Evolutionary conservation across 164 flowering plant species (phyloP), one percentile per base, ranked within the genome.

Genomic region (Dillenia suffruticosa): DNA sequence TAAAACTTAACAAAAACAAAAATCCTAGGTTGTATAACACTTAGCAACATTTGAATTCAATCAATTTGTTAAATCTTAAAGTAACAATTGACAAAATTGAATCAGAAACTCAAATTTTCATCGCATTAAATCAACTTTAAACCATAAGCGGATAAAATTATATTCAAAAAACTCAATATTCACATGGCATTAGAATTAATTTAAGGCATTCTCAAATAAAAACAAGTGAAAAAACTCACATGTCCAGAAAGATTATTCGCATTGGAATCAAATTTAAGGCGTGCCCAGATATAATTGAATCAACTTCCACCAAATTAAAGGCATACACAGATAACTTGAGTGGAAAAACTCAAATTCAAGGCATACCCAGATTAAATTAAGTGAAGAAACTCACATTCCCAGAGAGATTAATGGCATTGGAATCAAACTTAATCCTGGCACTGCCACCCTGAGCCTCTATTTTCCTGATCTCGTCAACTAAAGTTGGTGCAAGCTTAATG

Each of bases 401-500:
- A 13, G 66, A 48, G 1, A 84, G 56, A 59, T 80, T 86, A 49
- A 75, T 81, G 10, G 86, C 71, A 51, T 80, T 74, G n/a, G 80
- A 52, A 63, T 79, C 97, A 52, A 94, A 91, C 66, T 88, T 94
- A 66, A 94, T 89, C 74, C 79, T 70, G n/a, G 97, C 83, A 24
- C 71, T 61, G 2, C 82, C 89, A 0, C 92, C 96, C 52, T 78
- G 80, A 1, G 84, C 78, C 77, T 94, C 96, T 44, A 79, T 81
- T 46, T 88, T 81, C 74, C 64, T 89, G 85, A 94, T 89, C 89
- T 91, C 97, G 11, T 94, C 96, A 26, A 91, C 87, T 19, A 94
- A 76, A 68, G 88, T 90, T 10, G 99, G 97, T 9, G 87, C 68
- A 24, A 94, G 76, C 54, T 89, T 77, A 12, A 94, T 85, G 9